These are phyloP conservation scores for Yarrowia divulgata DNA, from an alignment of 805 yeast genomes.

Conservation along the genomic window DNA sequence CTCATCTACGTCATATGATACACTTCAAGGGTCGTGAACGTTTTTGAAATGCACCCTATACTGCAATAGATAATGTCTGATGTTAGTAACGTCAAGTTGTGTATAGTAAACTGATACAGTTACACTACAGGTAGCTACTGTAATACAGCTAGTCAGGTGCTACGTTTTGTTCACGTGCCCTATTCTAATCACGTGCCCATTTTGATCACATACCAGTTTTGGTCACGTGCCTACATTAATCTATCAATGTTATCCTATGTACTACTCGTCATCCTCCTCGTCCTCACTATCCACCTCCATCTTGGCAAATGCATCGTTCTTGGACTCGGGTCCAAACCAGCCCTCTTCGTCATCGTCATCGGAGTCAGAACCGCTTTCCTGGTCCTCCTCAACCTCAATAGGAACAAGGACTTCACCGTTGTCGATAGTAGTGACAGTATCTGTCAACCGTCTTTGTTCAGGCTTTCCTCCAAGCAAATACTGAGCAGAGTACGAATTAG, in stretches of 20 bases:
- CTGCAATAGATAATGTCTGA: too few relatives aligned
- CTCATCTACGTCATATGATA: too few relatives aligned
- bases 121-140: too few relatives aligned
- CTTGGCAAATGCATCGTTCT: conserved; percentile 39
- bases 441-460: too few relatives aligned
- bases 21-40: too few relatives aligned
- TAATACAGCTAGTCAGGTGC: too few relatives aligned
- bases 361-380: conserved; percentile 49
- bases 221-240: background rate
- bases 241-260: background rate
- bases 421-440: background rate
- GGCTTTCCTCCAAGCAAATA: conserved; percentile 40
- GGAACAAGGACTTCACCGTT: conserved; percentile 48
- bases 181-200: too few relatives aligned
- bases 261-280: conserved; percentile 24
- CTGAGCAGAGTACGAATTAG: conserved; percentile 45
- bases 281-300: conserved; percentile 2
- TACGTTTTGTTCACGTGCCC: too few relatives aligned
- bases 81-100: too few relatives aligned
- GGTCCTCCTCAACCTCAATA: conserved; percentile 43
- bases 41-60: too few relatives aligned
- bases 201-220: too few relatives aligned
- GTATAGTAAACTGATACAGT: too few relatives aligned
- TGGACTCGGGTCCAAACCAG: conserved; percentile 50
- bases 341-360: conserved; percentile 52